Evolutionary conservation across 2,329 filamentous ascomycete species (phyloP).

Genomic region (Penicillium olsonii): DNA sequence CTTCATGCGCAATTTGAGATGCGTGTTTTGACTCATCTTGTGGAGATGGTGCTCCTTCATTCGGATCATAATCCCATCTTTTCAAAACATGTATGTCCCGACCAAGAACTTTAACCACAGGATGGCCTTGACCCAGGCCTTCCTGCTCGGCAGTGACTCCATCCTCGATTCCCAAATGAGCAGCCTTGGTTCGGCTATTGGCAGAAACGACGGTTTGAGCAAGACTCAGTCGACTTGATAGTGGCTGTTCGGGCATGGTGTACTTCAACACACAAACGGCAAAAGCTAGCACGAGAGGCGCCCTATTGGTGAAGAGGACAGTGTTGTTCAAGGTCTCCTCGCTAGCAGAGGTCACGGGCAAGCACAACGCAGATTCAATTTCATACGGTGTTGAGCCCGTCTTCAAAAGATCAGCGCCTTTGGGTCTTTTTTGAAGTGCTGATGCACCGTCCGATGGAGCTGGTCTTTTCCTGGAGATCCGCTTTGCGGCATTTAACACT

Average conservation of each 20-base stretch:
- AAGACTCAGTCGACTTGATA: conserved; percentile 79
- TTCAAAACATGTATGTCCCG: conserved; percentile 75
- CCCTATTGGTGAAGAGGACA: conserved; percentile 72
- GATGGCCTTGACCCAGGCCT: conserved; percentile 74
- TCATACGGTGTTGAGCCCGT: conserved; percentile 29
- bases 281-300: conserved; percentile 80
- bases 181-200: conserved; percentile 76
- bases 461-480: conserved; percentile 56
- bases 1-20: conserved; percentile 1
- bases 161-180: conserved; percentile 70
- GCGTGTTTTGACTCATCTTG: conserved; percentile 10
- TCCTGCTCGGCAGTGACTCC: conserved; percentile 67
- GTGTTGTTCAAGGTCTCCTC: conserved; percentile 62
- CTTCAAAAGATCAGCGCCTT: conserved; percentile 11
- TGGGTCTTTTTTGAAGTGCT: conserved; percentile 44
- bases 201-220: conserved; percentile 81
- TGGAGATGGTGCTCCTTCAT: conserved; percentile 41
- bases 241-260: conserved; percentile 82
- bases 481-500: conserved; percentile 59
- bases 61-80: conserved; percentile 71
- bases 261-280: conserved; percentile 71
- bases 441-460: conserved; percentile 34
- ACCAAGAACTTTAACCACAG: conserved; percentile 70
- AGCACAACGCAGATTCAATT: conserved; percentile 35
- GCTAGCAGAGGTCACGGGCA: conserved; percentile 39